These are phyloP conservation scores for Hypoxylon lienhwacheense DNA, from an alignment of 495 filamentous ascomycete genomes.

Conservation along the genomic window DNA sequence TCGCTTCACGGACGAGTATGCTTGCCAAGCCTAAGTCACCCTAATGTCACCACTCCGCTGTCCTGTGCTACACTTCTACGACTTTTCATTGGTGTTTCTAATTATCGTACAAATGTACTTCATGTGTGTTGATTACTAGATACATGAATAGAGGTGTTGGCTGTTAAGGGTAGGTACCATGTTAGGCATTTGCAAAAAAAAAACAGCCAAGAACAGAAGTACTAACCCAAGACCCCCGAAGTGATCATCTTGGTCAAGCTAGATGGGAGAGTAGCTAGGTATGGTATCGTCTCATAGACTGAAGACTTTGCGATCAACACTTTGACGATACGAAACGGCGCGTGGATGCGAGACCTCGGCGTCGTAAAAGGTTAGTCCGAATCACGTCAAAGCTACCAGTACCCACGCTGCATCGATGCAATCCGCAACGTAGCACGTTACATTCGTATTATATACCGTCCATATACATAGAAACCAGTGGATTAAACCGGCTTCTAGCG, in stretches of 20 bases:
- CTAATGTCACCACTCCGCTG: conserved; percentile 17
- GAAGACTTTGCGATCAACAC: no score
- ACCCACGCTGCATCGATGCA: not conserved
- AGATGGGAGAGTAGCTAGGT: no score
- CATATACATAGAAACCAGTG: not conserved
- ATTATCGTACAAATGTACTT: conserved; percentile 27
- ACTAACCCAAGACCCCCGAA: no score
- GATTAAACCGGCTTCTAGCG: not conserved
- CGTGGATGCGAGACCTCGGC: conserved; percentile 1
- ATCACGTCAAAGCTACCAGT: conserved; percentile 9
- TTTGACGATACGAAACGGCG: no score
- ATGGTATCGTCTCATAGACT: no score
- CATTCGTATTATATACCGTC: not conserved
- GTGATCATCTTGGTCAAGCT: no score
- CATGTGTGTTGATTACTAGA: no score
- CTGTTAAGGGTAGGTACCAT: no score
- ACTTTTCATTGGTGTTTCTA: conserved; percentile 18
- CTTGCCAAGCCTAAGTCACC: conserved; percentile 19
- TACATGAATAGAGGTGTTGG: no score
- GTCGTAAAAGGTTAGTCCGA: conserved; percentile 6
- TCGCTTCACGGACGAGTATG: conserved; percentile 8
- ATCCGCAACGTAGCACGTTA: no score
- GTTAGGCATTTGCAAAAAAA: no score
- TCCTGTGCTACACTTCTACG: not conserved
- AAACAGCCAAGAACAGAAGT: no score